Percentiles rank a stretch among this genome's conserved stretches.
Conservation (phyloP, 208 protist species). For the Ichthyophonus hoferi region DNA sequence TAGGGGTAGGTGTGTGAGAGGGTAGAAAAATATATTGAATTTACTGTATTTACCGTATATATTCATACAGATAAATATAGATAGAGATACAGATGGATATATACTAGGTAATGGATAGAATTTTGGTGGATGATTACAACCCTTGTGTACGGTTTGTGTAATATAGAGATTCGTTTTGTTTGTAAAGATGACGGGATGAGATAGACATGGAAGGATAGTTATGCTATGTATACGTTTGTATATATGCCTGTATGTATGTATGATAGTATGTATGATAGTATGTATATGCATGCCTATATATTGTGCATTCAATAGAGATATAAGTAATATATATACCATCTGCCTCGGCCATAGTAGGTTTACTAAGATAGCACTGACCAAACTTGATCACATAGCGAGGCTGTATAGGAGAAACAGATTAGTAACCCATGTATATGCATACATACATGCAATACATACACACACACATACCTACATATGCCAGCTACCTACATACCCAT, state of each 20-base stretch:
- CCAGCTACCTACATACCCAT: not conserved
- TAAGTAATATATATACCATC: not conserved
- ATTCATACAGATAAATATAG: not conserved
- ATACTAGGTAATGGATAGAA: not conserved
- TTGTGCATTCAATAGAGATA: no score
- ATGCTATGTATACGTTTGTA: no score
- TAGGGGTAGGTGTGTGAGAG: no score
- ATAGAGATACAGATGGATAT: not conserved
- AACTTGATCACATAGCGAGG: constrained; percentile 54
- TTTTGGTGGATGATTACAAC: not conserved
- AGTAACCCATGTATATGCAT: not conserved
- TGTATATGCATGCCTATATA: no score
- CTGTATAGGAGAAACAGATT: not conserved
- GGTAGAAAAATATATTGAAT: no score
- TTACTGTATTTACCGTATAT: no score
- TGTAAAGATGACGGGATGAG: no score
- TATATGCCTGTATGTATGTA: no score
- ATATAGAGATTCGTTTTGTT: no score
- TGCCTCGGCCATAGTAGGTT: constrained; percentile 52
- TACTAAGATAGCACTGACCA: constrained; percentile 68
- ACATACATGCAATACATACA: not conserved
- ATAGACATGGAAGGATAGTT: no score
- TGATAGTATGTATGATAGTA: no score
- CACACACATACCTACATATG: not conserved
- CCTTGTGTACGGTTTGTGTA: no score